phyloP scores from a whole-genome alignment of 2,329 filamentous ascomycete species.

The Fusarium chuoi region DNA sequence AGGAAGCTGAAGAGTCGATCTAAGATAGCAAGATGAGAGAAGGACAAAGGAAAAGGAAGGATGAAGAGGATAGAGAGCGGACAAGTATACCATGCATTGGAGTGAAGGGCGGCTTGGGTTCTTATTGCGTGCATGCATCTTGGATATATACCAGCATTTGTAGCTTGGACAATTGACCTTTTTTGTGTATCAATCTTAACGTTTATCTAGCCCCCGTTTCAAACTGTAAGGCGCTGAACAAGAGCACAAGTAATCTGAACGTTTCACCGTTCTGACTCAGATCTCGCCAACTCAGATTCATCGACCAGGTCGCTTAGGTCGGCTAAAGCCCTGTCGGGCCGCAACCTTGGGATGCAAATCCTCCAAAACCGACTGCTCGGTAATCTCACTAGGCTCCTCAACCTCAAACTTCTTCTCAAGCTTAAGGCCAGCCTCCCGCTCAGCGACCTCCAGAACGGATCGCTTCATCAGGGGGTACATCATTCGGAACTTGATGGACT shows the following conservation, averaged over 20 bases:
- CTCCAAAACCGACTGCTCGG: slow-evolving; percentile 69
- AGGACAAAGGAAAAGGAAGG: background rate
- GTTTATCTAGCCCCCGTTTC: background rate
- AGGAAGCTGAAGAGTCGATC: slow-evolving; percentile 29
- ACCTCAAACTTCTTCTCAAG: slow-evolving; percentile 78
- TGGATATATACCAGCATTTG: slow-evolving; percentile 45
- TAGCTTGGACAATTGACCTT: slow-evolving; percentile 44
- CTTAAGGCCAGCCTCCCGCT: slow-evolving; percentile 70
- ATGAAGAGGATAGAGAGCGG: slow-evolving; percentile 32
- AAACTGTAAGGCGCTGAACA: background rate
- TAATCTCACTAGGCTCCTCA: slow-evolving; percentile 76
- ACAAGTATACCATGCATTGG: slow-evolving; percentile 43
- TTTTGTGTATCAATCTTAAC: slow-evolving; percentile 27
- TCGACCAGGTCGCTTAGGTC: slow-evolving; percentile 82
- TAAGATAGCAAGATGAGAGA: slow-evolving; percentile 8
- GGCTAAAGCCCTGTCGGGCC: slow-evolving; percentile 74
- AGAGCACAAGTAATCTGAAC: background rate
- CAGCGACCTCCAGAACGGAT: slow-evolving; percentile 73
- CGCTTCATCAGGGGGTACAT: slow-evolving; percentile 79
- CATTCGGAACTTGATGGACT: slow-evolving; percentile 85
- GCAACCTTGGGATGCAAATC: slow-evolving; percentile 76
- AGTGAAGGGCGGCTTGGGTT: slow-evolving; percentile 34
- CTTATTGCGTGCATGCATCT: slow-evolving; percentile 43
- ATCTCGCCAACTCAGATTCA: slow-evolving; percentile 49
- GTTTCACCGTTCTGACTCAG: background rate